Percentiles rank a stretch among this genome's conserved stretches.
Conservation (phyloP, 2,329 filamentous ascomycete genomes). For the Chaetomium sp. region DNA sequence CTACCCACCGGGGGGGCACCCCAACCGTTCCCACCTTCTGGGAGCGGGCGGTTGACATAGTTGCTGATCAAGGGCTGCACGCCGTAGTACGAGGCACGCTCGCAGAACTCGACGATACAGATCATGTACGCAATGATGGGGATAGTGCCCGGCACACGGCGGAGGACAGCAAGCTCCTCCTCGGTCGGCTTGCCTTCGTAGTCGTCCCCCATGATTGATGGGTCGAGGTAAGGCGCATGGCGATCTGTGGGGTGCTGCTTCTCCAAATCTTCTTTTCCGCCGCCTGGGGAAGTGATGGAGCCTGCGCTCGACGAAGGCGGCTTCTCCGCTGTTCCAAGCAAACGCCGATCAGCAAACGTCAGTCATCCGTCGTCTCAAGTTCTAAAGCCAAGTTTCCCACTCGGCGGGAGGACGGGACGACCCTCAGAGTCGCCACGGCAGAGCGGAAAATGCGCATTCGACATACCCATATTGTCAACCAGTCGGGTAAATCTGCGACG, state of each 20-base stretch:
- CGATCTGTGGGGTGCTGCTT: slow-evolving; percentile 9
- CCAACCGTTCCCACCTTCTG: slow-evolving; percentile 41
- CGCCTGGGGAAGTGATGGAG: not conserved
- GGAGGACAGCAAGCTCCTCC: slow-evolving; percentile 46
- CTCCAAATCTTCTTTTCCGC: slow-evolving; percentile 9
- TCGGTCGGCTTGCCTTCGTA: slow-evolving; percentile 38
- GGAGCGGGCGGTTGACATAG: slow-evolving; percentile 55
- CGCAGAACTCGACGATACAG: slow-evolving; percentile 54
- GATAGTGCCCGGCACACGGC: slow-evolving; percentile 46
- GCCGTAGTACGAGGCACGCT: slow-evolving; percentile 56
- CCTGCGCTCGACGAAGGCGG: slow-evolving; percentile 1
- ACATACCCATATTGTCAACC: not conserved
- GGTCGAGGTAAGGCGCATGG: slow-evolving; percentile 22
- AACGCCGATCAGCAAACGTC: not conserved
- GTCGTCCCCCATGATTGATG: slow-evolving; percentile 21
- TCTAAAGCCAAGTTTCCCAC: too few relatives aligned
- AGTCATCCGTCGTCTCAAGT: not conserved
- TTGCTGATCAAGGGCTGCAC: slow-evolving; percentile 50
- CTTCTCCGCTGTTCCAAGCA: slow-evolving; percentile 6
- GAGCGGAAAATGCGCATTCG: too few relatives aligned
- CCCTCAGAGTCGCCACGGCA: too few relatives aligned
- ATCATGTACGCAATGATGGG: slow-evolving; percentile 49
- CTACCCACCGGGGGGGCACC: slow-evolving; percentile 35
- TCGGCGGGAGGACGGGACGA: too few relatives aligned
- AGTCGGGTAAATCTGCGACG: not conserved